Evolutionary conservation across 805 yeast genomes (phyloP), one percentile per base, ranked within the genome.

Genomic region (Wickerhamomyces strasburgensis): DNA sequence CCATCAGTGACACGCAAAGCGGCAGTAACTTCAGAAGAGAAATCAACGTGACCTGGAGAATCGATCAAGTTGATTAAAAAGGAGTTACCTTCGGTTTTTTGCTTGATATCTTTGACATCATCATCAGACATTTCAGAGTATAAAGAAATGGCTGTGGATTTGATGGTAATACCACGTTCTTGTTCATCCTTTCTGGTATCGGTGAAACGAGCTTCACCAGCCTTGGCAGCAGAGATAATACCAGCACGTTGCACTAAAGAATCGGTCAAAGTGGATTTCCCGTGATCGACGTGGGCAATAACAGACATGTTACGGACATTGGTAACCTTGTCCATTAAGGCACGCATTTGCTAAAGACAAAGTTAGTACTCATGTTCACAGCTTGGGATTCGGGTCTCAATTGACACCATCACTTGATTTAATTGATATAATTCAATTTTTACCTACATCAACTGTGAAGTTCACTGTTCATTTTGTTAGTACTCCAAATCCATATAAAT

Each of bases 31-130:
- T 90, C 98, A 57, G 98, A 93, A 51, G 97, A 88, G 89, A 90
- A 90, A 77, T 90, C 98, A 80, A 90, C 98, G 97, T 90, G 98
- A 85, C 98, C 98, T 74, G 98, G 98, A 58, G 98, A 93, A 73
- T 90, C 98, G 62, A 90, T 90, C 81, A 90, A 80, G 87, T 90
- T 90, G 59, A 90, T 81, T 75, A 90, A 84, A 82, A 90, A 90
- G 68, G 82, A 80, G 82, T 76, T 84, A 72, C 98, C 98, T 15
- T 67, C 83, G 15, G 70, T 68, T 40, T 61, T 80, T 77, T 93
- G 98, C 70, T 80, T 75, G 76, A 93, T 90, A 60, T 76, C 83
- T 73, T 82, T 78, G 71, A 87, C 88, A 63, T 87, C 95, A 38
- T 84, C 95, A 40, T 84, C 95, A 40, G 62, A 58, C 83, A 88